Evolutionary conservation across 208 protist species (phyloP), one percentile per base, ranked within the genome.

Genomic region (Kentomonas sorsogonicus): DNA sequence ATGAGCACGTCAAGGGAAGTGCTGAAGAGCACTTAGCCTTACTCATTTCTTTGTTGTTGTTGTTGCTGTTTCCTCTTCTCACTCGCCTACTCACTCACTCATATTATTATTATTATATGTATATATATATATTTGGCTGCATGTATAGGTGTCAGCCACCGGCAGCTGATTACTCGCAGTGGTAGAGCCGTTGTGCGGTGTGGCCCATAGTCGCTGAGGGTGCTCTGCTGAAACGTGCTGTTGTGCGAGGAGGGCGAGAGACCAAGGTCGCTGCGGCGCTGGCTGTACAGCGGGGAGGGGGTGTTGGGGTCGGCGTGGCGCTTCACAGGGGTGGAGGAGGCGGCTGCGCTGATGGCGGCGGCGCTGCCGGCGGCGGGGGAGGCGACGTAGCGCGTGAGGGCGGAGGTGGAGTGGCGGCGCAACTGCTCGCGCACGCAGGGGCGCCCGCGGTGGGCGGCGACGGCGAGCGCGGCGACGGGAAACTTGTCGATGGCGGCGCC

Each of bases 371-470:
- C 16, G 45, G 68, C 57, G 15, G 48, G 54, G 36, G 70, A 51
- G 18, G 53, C 46, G 18, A 90, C 45, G 69, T 80, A 93, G 41
- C 72, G 71, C 55, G 77, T 69, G n/a, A 87, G 66, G 15, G 65
- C 29, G 16, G 70, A 52, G 34, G 6, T 43, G 2, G 65, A 56
- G 60, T 75, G 38, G 29, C 57, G 47, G 20, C 41, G 33, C 31
- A 65, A 50, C 52, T 72, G 38, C 53, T 76, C 66, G 30, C 27
- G 36, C 15, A 87, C 58, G 16, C 16, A 36, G 11, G 60, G 72
- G 31, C 77, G 50, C 46, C 72, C 58, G 6, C 63, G 62, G 23
- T 76, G 69, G 9, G 69, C 71, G 30, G 72, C 76, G 2, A 89
- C 62, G n/a, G 79, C 81, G 20, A 89, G 51, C n/a, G 56, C 65